Evolutionary conservation across 768 basidiomycete genomes (phyloP), one percentile per base, ranked within the genome.

Genomic region (Rhizopogon salebrosus): DNA sequence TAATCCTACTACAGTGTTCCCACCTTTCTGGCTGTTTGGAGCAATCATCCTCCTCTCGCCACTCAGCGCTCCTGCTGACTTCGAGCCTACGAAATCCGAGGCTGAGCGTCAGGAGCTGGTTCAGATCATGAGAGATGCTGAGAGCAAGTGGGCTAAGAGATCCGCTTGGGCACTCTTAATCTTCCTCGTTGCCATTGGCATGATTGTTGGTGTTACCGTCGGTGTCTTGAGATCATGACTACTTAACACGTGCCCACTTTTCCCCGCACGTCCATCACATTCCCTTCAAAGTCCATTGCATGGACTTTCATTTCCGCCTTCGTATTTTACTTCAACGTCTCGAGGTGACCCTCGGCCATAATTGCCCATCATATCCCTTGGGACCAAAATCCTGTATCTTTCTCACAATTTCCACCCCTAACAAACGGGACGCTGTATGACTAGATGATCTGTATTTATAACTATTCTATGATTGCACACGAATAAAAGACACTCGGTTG

Each of bases 21-120:
- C 77, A n/a, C 72, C 70, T 14, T 72, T 78, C 54, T 80, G 79
- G 78, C 39, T 76, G 20, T 59, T 74, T 6, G 76, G 77, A 16
- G 60, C 67, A 7, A 48, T 69, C 58, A 71, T 79, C 41, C 60
- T 78, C 18, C 38, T 70, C 41, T 72, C 66, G 6, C 75, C 77
- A 1, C 68, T 78, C n/a, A 57, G 57, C 34, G 69, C 66, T 4
- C 75, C 76, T 2, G 53, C 37, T 2, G 49, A 59, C 4, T 57
- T 66, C 13, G 61, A 59, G 29, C 52, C 64, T 26, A 56, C 66
- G 10, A 78, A 76, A 53, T 64, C 73, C 2, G 64, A 63, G 35
- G 54, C 52, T 7, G 76, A 75, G 52, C 68, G 68, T 34, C 51
- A 62, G 41, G 60, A 64, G 26, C 48, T 74, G 9, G 53, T 75